These are phyloP conservation scores for Lathyrus tuberosus DNA, from an alignment of 306 rosid genomes.

Conservation along the genomic window DNA sequence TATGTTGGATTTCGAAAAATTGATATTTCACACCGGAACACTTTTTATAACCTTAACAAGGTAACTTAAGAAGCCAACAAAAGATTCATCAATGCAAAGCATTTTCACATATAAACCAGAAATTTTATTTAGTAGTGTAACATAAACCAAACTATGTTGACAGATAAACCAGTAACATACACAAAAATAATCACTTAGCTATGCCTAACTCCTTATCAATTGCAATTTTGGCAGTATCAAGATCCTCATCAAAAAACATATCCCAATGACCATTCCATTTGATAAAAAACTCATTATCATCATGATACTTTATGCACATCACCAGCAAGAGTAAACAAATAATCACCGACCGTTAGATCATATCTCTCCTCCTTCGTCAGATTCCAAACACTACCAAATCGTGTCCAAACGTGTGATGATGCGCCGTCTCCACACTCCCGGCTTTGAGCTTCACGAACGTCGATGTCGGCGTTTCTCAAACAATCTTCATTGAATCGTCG, in stretches of 20 bases:
- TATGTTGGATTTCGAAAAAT: too few relatives aligned
- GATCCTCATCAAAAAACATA: conserved; percentile 85
- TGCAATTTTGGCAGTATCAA: conserved; percentile 53
- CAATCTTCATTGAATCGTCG: conserved; percentile 83
- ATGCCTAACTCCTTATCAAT: conserved; percentile 47
- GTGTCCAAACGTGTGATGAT: conserved; percentile 88
- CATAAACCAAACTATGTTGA: too few relatives aligned
- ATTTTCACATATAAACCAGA: too few relatives aligned
- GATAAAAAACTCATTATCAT: conserved; percentile 80
- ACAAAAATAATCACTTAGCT: conserved; percentile 1
- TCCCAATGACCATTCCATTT: conserved; percentile 97
- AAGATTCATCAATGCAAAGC: too few relatives aligned
- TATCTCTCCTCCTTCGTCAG: conserved; percentile 67
- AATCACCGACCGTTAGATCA: conserved; percentile 75
- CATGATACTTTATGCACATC: conserved; percentile 79
- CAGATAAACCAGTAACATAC: too few relatives aligned
- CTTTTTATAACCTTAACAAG: too few relatives aligned
- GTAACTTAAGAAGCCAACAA: too few relatives aligned
- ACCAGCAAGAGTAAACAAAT: conserved; percentile 69
- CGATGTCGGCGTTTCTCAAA: conserved; percentile 83
- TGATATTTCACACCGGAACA: too few relatives aligned
- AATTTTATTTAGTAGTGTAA: too few relatives aligned
- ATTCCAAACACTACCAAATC: conserved; percentile 94
- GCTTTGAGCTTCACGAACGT: conserved; percentile 78
- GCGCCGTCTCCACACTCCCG: conserved; percentile 89